These are phyloP conservation scores for Penicillium bovifimosum DNA, from an alignment of 495 filamentous ascomycete genomes.

Conservation along the genomic window DNA sequence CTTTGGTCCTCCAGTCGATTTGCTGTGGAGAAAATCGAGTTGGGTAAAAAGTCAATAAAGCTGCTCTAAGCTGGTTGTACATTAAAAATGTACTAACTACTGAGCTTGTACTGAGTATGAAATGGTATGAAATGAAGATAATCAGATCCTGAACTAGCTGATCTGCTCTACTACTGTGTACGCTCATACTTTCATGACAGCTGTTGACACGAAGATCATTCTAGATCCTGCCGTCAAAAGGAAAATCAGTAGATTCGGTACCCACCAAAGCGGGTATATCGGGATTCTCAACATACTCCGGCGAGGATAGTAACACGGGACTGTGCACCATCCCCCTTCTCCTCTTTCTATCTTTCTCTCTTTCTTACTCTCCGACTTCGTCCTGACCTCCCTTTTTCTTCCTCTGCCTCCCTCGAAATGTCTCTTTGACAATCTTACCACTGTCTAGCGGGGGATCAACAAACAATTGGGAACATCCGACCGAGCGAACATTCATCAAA, in stretches of 20 bases:
- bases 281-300: slow-evolving; percentile 9
- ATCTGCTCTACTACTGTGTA: no score
- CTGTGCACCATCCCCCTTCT: slow-evolving; percentile 1
- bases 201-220: background rate
- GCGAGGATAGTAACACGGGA: slow-evolving; percentile 3
- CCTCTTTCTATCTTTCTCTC: background rate
- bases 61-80: no score
- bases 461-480: background rate
- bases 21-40: background rate
- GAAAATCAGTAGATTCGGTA: background rate
- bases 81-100: no score
- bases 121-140: no score
- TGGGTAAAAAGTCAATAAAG: slow-evolving; percentile 1
- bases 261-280: slow-evolving; percentile 8
- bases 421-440: slow-evolving; percentile 5
- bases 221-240: background rate
- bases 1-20: background rate
- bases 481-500: background rate
- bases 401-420: slow-evolving; percentile 3
- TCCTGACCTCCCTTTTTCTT: background rate
- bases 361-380: background rate
- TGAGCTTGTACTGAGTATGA: no score
- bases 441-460: slow-evolving; percentile 12
- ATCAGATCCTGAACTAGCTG: no score
- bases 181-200: no score